Base-by-base conservation (phyloP, 139 green algal species). In the Parachlorella kessleri region DNA sequence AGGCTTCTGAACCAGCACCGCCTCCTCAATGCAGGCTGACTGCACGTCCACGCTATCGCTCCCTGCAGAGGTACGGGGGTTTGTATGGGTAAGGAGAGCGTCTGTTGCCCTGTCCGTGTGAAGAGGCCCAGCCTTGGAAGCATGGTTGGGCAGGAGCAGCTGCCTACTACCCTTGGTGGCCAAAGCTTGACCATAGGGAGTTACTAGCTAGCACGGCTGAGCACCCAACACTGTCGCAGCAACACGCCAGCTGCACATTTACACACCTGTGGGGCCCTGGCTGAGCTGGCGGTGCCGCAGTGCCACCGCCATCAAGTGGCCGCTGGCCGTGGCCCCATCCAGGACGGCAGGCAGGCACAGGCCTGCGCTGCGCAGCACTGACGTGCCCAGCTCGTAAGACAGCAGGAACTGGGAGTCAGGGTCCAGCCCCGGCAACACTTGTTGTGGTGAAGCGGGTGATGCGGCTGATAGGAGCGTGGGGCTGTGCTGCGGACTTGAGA, bases 1-100 rank as follows among this genome's bases (percentile, higher is more conserved):
- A 0, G 94, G 93, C 30, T 72, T 82, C 78, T 90, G 83, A 77
- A 98, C 64, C 32, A 99, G 87, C 30, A 81, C 81, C 39, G 91
- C 81, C 86, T 98, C 95, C 80, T 93, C 89, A 28, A 92, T 55
- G 33, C 83, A 89, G 0, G 92, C 69, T 35, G 71, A 32, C 84
- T 93, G 86, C 59, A 97, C 89, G 83, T 97, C 91, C 4, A 95
- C 75, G 35, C 77, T 59, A 59, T 59, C 21, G 48, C 21, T n/a
- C n/a, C n/a, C n/a, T n/a, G n/a, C n/a, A n/a, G n/a, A n/a, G n/a
- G n/a, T n/a, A n/a, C n/a, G n/a, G n/a, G n/a, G n/a, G n/a, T n/a
- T n/a, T n/a, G n/a, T n/a, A n/a, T n/a, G n/a, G n/a, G n/a, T n/a
- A n/a, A n/a, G n/a, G n/a, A n/a, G n/a, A n/a, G n/a, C n/a, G n/a